Conservation (phyloP, 768 basidiomycete species). For the Boletus rufocinnamomeus region DNA sequence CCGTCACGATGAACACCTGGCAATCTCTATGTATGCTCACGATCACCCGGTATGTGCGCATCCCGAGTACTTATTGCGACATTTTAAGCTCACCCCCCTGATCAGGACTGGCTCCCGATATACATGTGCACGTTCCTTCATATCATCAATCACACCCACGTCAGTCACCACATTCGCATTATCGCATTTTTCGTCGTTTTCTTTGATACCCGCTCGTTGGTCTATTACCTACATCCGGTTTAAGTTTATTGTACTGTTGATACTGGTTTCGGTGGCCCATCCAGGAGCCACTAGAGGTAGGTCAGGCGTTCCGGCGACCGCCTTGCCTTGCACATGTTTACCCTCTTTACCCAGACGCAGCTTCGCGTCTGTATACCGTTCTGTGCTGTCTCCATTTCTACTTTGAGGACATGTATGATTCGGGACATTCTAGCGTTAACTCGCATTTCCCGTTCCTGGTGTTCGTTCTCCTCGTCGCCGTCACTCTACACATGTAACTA, state of each 20-base stretch:
- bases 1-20: slow-evolving; percentile 11
- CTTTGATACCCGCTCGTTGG: slow-evolving; percentile 11
- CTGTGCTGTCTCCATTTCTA: neutral
- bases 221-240: slow-evolving; percentile 10
- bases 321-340: slow-evolving; percentile 6
- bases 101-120: slow-evolving; percentile 27
- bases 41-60: slow-evolving; percentile 21
- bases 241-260: slow-evolving; percentile 15
- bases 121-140: slow-evolving; percentile 24
- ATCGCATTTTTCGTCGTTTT: slow-evolving; percentile 14
- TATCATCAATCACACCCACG: slow-evolving; percentile 10
- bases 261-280: slow-evolving; percentile 8
- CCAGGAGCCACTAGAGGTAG: slow-evolving; percentile 12
- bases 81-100: neutral
- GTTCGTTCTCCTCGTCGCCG: neutral
- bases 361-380: slow-evolving; percentile 3
- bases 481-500: slow-evolving; percentile 1
- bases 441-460: neutral
- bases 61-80: neutral
- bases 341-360: neutral
- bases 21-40: slow-evolving; percentile 15
- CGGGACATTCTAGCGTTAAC: slow-evolving; percentile 12
- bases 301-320: neutral
- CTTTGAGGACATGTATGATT: slow-evolving; percentile 7
- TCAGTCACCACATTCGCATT: slow-evolving; percentile 17